Evolutionary conservation across 2,329 filamentous ascomycete species (phyloP), one percentile per base, ranked within the genome.

Genomic region (Triangularia verruculosa): DNA sequence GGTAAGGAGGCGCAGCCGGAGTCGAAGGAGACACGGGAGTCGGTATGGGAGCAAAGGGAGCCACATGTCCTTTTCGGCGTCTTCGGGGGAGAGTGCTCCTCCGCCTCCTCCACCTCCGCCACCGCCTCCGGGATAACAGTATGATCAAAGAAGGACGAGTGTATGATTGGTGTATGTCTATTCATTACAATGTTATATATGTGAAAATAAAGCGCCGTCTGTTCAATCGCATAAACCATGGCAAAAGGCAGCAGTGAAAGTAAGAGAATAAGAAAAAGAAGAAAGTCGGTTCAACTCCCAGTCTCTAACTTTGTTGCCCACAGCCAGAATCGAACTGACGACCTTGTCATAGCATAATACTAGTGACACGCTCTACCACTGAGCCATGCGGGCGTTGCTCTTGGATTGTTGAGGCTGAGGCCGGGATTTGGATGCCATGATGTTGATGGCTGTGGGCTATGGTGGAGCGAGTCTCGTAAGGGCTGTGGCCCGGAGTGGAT

Each of bases 1-100:
- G 6, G 75, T 76, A 61, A 71, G 71, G 1, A 67, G 69, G 17
- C 72, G 70, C 30, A 74, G 71, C 63, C 22, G 52, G 22, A 71
- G 64, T 62, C 71, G 67, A 43, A 68, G 65, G 1, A 56, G 43
- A 34, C 43, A 7, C 20, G 20, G 58, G 17, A 57, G 32, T 27
- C 43, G 58, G 39, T 34, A 52, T 11, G 22, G 52, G 52, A 30
- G 55, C 28, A 20, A 27, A 17, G 27, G 28, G 11, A 54, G 52
- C 20, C 47, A 61, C 30, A 43, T 24, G 30, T 58, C 56, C 11
- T 60, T 28, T 57, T 30, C 55, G 15, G 55, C 25, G 55, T 22
- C 24, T 7, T 47, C 39, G 11, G 17, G 39, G 39, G 39, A 47
- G 8, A 8, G n/a, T 47, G n/a, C 39, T 17, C 39, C 39, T 20